phyloP scores from a whole-genome alignment of 257 asterid genomes.

The Gentiana straminea region DNA sequence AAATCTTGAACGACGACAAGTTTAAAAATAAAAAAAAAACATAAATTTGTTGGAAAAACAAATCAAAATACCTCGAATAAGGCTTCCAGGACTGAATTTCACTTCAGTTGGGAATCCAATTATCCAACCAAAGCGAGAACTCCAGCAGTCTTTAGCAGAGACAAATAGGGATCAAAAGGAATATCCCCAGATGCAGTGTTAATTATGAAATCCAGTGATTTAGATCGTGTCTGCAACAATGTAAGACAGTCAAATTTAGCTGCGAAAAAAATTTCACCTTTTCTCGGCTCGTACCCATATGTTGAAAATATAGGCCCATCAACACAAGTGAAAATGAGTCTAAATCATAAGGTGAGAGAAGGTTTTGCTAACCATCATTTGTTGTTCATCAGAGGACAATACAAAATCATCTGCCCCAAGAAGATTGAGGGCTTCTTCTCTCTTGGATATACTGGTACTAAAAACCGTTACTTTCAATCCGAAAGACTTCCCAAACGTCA shows the following conservation, averaged over 20 bases:
- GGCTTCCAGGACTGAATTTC: conserved; percentile 41
- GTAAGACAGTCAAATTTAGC: conserved; percentile 5
- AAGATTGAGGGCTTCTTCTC: conserved; percentile 55
- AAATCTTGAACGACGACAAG: too few species aligned
- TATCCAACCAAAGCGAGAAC: conserved; percentile 53
- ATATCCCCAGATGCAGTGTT: conserved; percentile 66
- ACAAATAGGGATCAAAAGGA: conserved; percentile 51
- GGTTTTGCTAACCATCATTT: conserved; percentile 40
- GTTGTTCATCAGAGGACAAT: conserved; percentile 63
- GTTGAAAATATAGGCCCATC: too few species aligned
- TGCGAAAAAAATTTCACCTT: too few species aligned
- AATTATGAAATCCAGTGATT: conserved; percentile 69
- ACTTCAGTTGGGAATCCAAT: conserved; percentile 75
- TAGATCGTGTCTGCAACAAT: conserved; percentile 42
- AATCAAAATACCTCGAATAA: conserved; percentile 35
- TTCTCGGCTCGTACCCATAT: too few species aligned
- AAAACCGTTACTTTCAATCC: conserved; percentile 84
- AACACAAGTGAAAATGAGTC: too few species aligned
- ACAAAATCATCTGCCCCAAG: conserved; percentile 82
- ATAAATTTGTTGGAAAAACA: not conserved
- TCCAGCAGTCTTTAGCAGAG: conserved; percentile 63
- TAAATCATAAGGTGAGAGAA: not conserved
- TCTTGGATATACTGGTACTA: conserved; percentile 74
- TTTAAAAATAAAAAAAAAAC: not conserved
- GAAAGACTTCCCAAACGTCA: conserved; percentile 89